Base-by-base conservation (phyloP, 2,329 filamentous ascomycete species). In the Ophiostoma australiae region DNA sequence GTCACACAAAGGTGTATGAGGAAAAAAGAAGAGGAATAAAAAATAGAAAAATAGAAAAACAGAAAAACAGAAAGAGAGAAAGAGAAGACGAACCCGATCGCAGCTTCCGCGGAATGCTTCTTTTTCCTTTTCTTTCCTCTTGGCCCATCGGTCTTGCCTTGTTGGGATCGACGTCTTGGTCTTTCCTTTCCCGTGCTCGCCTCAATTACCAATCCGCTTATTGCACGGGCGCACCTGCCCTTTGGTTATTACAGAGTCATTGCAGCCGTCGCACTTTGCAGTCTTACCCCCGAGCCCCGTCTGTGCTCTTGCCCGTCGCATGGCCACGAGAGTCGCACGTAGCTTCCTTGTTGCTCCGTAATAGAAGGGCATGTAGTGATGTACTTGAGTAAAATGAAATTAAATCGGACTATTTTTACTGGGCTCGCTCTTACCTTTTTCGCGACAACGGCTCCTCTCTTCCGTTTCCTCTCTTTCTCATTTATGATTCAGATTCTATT, bases 121-220 rank as follows among this genome's bases (percentile, higher is more conserved):
- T 58, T 58, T 58, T 27, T 58, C 52, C 52, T 27, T 58, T 48
- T 48, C 17, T 5, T 48, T 20, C 44, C 44, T 48, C 44, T 58
- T 58, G n/a, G 52, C 23, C 52, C 10, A 13, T 58, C n/a, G 52
- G 31, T 27, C n/a, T 15, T 58, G 11, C 52, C 23, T 48, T 48
- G 11, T 48, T 48, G 44, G 44, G 48, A 61, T 27, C 67, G 8
- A n/a, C 23, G 5, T 35, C 44, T 15, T 52, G 44, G 23, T 27
- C 4, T 15, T 33, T 37, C 17, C 41, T 58, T 23, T 27, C 52
- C 27, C 23, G 52, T 27, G n/a, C 52, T 15, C 23, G 27, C 58
- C 58, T 63, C 58, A 63, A 58, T 63, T 63, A 63, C 58, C 27
- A 63, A 33, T 63, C 58, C 27, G 27, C 58, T 63, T 35, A 63